Evolutionary conservation across 129 eudicot species (phyloP).

Genomic region (Tagetes patula): DNA sequence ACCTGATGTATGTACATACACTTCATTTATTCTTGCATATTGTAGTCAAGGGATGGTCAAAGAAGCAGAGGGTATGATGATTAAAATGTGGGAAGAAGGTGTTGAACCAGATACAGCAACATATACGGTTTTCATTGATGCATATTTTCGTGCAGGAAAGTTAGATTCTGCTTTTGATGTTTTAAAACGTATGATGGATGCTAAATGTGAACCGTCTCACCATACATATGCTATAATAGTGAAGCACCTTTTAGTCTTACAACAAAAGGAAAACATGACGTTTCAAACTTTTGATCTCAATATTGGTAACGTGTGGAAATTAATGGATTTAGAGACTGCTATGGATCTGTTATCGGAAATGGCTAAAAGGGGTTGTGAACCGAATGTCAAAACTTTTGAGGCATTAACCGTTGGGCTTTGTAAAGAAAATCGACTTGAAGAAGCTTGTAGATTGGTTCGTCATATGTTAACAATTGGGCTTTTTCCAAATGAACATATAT

Average conservation of each 20-base stretch:
- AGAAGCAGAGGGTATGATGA: constrained; percentile 62
- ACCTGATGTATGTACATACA: constrained; percentile 77
- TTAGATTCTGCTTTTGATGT: constrained; percentile 49
- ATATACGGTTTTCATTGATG: constrained; percentile 73
- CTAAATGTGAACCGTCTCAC: constrained; percentile 61
- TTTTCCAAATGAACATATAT: constrained; percentile 51
- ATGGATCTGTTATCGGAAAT: constrained; percentile 57
- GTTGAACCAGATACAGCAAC: constrained; percentile 59
- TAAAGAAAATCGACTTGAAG: constrained; percentile 59
- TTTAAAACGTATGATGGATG: constrained; percentile 63
- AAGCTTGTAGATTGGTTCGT: constrained; percentile 51
- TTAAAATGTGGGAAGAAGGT: constrained; percentile 52
- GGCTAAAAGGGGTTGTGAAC: constrained; percentile 53
- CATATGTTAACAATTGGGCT: constrained; percentile 55
- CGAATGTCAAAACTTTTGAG: constrained; percentile 47
- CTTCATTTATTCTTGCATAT: constrained; percentile 68
- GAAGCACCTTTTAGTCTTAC: constrained; percentile 50
- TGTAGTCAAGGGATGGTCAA: constrained; percentile 63
- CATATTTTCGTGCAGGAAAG: constrained; percentile 60
- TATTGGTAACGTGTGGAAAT: constrained; percentile 69
- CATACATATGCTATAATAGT: constrained; percentile 71
- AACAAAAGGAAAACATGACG: constrained; percentile 26
- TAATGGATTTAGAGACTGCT: constrained; percentile 54
- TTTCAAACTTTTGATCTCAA: constrained; percentile 29
- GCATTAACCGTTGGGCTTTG: constrained; percentile 63